Percentiles rank a stretch among this genome's conserved stretches.
These are phyloP conservation scores for Microglena sp. DNA, from an alignment of 139 green algal genomes.

Conservation along the genomic window DNA sequence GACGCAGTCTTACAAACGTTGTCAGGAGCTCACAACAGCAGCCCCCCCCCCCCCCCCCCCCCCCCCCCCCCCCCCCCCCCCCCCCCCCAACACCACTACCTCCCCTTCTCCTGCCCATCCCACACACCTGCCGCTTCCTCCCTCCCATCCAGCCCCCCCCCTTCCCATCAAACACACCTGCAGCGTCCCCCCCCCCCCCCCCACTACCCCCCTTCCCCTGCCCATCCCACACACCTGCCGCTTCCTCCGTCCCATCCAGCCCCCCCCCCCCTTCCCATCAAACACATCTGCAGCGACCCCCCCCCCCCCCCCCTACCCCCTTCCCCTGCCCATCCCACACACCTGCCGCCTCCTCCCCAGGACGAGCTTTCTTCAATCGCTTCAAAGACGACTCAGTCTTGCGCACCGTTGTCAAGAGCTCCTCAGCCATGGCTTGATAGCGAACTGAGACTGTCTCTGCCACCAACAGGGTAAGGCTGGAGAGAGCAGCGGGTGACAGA, in stretches of 20 bases:
- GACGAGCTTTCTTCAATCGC: slow-evolving; percentile 65
- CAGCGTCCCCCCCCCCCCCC: too few species aligned
- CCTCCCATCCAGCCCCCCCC: too few species aligned
- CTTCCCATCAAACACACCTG: too few species aligned
- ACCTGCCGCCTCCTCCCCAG: slow-evolving; percentile 19
- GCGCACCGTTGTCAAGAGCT: slow-evolving; percentile 71
- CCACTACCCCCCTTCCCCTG: background rate
- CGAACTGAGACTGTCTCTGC: slow-evolving; percentile 22
- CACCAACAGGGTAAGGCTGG: slow-evolving; percentile 16
- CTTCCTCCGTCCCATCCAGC: background rate
- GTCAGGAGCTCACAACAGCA: slow-evolving; percentile 67
- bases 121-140: too few species aligned
- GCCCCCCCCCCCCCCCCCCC: too few species aligned
- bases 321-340: background rate
- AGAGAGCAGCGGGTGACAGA: slow-evolving; percentile 5
- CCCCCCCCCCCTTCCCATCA: background rate
- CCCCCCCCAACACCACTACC: too few species aligned
- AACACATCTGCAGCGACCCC: background rate
- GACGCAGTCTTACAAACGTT: slow-evolving; percentile 79
- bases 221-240: background rate
- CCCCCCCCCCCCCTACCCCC: background rate
- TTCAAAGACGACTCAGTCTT: slow-evolving; percentile 84
- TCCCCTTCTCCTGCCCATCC: too few species aligned
- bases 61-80: too few species aligned
- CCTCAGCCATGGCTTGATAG: slow-evolving; percentile 38